Conservation (phyloP, 331 rosid genomes). For the Stylosanthes scabra region DNA sequence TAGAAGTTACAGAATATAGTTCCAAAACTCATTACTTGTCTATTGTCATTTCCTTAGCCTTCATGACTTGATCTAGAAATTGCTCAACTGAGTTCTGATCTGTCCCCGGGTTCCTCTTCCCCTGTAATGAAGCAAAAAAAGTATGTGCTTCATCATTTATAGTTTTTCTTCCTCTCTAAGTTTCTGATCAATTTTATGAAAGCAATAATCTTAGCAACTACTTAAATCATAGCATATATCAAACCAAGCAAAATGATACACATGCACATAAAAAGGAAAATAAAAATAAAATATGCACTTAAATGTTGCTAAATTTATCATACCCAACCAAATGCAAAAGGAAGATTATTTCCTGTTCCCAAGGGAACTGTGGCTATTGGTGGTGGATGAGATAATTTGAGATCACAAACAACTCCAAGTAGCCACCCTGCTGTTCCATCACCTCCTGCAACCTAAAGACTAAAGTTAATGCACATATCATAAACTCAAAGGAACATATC, state of each 20-base stretch:
- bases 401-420: slow-evolving; percentile 98
- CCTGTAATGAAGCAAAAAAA: slow-evolving; percentile 61
- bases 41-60: slow-evolving; percentile 86
- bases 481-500: slow-evolving; percentile 27
- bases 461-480: slow-evolving; percentile 29
- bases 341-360: slow-evolving; percentile 99
- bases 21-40: slow-evolving; percentile 65
- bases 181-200: slow-evolving; percentile 4
- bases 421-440: slow-evolving; percentile 99
- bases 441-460: slow-evolving; percentile 93
- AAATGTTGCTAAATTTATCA: slow-evolving; percentile 26
- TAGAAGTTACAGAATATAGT: slow-evolving; percentile 6
- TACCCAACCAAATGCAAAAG: slow-evolving; percentile 99
- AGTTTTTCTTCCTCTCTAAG: not conserved
- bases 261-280: not conserved
- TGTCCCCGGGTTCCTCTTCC: slow-evolving; percentile 92
- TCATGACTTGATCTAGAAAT: slow-evolving; percentile 73
- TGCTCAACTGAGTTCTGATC: slow-evolving; percentile 63
- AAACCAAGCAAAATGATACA: not conserved
- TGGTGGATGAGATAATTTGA: slow-evolving; percentile 82
- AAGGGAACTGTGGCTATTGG: slow-evolving; percentile 91
- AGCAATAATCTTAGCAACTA: not conserved
- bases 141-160: not conserved
- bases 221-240: slow-evolving; percentile 5
- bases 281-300: not conserved